phyloP scores from a whole-genome alignment of 306 rosid genomes.

The Gastrolobium bilobum region DNA sequence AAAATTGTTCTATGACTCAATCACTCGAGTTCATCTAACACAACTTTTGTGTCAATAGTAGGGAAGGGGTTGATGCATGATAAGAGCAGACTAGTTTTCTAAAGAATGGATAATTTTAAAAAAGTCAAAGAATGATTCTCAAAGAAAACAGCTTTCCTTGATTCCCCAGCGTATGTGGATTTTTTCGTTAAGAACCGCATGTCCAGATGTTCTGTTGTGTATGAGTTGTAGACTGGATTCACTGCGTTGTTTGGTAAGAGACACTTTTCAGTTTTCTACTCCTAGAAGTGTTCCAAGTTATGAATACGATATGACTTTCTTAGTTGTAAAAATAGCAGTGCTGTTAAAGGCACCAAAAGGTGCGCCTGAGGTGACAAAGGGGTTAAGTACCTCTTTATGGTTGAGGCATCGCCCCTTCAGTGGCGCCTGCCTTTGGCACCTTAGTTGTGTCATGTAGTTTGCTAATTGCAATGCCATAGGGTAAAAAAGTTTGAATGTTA shows the following conservation, averaged over 20 bases:
- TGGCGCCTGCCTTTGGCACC: neutral
- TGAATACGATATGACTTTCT: neutral
- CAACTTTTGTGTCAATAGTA: neutral
- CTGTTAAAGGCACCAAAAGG: neutral
- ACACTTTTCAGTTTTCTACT: neutral
- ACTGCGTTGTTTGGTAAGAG: constrained; percentile 5
- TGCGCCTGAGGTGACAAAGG: neutral
- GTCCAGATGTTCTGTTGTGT: neutral
- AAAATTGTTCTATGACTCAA: no score
- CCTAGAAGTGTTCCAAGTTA: neutral
- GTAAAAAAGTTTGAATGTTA: constrained; percentile 15
- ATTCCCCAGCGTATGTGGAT: neutral
- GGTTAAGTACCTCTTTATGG: constrained; percentile 20
- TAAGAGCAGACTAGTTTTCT: neutral
- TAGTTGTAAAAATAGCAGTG: neutral
- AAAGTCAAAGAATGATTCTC: neutral
- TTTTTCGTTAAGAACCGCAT: neutral
- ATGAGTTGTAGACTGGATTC: neutral
- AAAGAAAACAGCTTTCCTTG: neutral
- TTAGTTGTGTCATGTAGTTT: neutral
- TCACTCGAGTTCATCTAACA: no score
- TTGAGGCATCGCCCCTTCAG: neutral
- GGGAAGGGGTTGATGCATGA: constrained; percentile 5
- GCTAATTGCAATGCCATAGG: constrained; percentile 8
- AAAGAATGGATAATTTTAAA: neutral